Evolutionary conservation across 495 filamentous ascomycete species (phyloP), one percentile per base, ranked within the genome.

Genomic region (Penicillium simplicissimum): DNA sequence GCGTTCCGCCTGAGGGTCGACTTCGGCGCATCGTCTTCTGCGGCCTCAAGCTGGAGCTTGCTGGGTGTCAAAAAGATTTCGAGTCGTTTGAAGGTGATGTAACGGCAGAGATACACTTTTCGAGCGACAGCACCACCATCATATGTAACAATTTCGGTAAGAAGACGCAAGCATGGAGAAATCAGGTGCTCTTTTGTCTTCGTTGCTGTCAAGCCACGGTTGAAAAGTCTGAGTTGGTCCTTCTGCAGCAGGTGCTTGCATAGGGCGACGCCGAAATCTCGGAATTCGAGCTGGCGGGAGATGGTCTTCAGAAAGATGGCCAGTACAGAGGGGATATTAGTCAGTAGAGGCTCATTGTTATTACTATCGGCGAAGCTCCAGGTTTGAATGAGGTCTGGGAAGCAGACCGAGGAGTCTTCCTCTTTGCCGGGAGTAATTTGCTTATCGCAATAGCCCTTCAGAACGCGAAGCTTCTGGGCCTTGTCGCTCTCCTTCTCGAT

Each of bases 171-270:
- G 43, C 87, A 90, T 0, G 93, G 91, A 3, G 89, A 92, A 60
- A 97, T 93, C 42, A 96, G 77, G 75, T 90, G 89, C 37, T 93
- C 89, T 67, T 94, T 96, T 3, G 82, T 78, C 69, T 89, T 91
- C 3, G 85, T 83, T 4, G 89, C 86, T 2, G 86, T 87, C 55
- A 96, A 70, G 48, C 88, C 89, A 57, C 87, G 84, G 36, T 87
- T 84, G 35, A 96, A 79, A 11, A 94, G 78, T 59, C 88, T 85
- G 49, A 90, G 77, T 56, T 93, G 88, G 8, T 86, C 84, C 65
- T 87, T 88, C 58, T 90, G 86, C 38, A 96, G 72, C 33, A 96
- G 70, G 42, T 87, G 85, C 61, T 88, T 85, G 76, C 91, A 90
- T 28, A 96, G 77, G 5, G 83, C 82, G 8, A 90, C 71, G 4